phyloP scores from a whole-genome alignment of 2,329 filamentous ascomycete species.

The Pseudogymnoascus sp. region DNA sequence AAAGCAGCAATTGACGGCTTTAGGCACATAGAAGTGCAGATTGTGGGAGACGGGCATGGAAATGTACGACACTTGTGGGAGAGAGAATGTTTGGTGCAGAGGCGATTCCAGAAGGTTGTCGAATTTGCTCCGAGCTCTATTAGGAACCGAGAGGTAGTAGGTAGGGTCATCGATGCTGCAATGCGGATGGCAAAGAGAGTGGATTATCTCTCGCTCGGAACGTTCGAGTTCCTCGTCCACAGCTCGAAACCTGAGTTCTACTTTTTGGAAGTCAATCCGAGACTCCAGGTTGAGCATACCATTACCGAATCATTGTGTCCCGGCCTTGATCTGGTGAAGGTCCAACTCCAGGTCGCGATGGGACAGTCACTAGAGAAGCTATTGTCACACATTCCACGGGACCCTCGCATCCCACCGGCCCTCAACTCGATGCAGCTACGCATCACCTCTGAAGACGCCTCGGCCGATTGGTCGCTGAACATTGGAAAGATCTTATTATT shows the following conservation, averaged over 20 bases:
- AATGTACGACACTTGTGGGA: constrained; percentile 53
- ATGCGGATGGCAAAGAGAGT: constrained; percentile 46
- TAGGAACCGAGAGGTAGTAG: constrained; percentile 34
- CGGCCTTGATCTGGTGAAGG: constrained; percentile 24
- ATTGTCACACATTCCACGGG: constrained; percentile 24
- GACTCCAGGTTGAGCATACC: constrained; percentile 26
- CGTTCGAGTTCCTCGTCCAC: constrained; percentile 55
- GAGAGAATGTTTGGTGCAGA: constrained; percentile 58
- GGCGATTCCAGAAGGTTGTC: constrained; percentile 61
- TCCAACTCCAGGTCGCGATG: constrained; percentile 31
- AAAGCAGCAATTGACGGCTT: constrained; percentile 51
- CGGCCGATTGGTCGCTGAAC: constrained; percentile 43
- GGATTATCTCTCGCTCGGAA: constrained; percentile 50
- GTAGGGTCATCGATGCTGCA: constrained; percentile 35
- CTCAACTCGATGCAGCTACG: constrained; percentile 36
- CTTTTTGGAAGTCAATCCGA: constrained; percentile 25
- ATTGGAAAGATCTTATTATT: constrained; percentile 52
- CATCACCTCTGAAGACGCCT: constrained; percentile 35
- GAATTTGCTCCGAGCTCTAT: constrained; percentile 62
- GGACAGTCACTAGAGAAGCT: constrained; percentile 26
- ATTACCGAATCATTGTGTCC: constrained; percentile 31
- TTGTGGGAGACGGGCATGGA: constrained; percentile 54
- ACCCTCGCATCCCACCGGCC: constrained; percentile 25
- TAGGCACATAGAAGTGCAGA: constrained; percentile 58
- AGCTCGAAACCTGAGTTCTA: constrained; percentile 36